Percentiles rank a stretch among this genome's conserved stretches.
phyloP scores from a whole-genome alignment of 768 basidiomycete genomes.

The Lentinula detonsa region DNA sequence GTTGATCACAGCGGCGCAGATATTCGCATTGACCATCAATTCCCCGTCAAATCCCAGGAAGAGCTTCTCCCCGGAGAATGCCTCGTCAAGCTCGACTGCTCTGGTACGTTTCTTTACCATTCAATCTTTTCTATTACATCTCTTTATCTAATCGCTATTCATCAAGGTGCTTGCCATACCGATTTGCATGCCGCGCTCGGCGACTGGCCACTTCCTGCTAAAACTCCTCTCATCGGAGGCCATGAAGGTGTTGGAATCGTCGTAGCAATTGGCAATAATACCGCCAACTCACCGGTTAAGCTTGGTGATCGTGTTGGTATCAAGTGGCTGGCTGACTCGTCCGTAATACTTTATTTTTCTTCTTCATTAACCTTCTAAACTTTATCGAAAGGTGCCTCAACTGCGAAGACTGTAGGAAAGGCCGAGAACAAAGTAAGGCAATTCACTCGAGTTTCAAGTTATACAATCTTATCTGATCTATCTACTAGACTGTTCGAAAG shows the following conservation, averaged over 20 bases:
- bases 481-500: slow-evolving; percentile 49
- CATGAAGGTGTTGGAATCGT: slow-evolving; percentile 82
- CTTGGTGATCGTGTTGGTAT: slow-evolving; percentile 79
- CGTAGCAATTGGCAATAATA: slow-evolving; percentile 72
- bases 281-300: slow-evolving; percentile 53
- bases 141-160: slow-evolving; percentile 16
- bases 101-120: slow-evolving; percentile 37
- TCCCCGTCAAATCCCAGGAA: slow-evolving; percentile 48
- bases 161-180: slow-evolving; percentile 57
- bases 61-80: slow-evolving; percentile 65
- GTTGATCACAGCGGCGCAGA: slow-evolving; percentile 25
- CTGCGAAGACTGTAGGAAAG: slow-evolving; percentile 73
- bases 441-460: too few species aligned
- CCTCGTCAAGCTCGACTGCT: slow-evolving; percentile 69
- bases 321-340: slow-evolving; percentile 59
- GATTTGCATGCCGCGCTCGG: slow-evolving; percentile 70
- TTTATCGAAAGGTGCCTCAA: slow-evolving; percentile 40
- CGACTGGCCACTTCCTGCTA: slow-evolving; percentile 77
- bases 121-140: not conserved
- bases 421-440: slow-evolving; percentile 66
- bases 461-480: not conserved
- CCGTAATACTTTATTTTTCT: not conserved
- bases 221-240: slow-evolving; percentile 67
- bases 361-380: not conserved
- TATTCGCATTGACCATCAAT: slow-evolving; percentile 35